phyloP scores from a whole-genome alignment of 495 filamentous ascomycete genomes.

The Echria macrotheca region DNA sequence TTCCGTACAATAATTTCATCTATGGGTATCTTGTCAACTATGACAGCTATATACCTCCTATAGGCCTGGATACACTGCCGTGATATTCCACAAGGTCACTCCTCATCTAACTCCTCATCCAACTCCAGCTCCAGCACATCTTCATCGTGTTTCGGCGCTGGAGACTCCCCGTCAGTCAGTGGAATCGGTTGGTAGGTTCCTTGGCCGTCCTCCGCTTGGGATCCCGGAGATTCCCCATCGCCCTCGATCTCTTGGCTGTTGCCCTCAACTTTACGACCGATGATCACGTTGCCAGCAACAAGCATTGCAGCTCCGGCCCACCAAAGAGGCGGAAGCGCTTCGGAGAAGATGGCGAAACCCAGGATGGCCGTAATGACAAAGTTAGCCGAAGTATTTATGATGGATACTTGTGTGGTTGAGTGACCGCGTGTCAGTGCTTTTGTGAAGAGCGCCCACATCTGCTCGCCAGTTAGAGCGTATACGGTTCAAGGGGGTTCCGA shows the following conservation, averaged over 20 bases:
- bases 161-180: background rate
- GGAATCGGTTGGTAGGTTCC: slow-evolving; percentile 7
- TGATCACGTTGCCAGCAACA: slow-evolving; percentile 84
- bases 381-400: slow-evolving; percentile 91
- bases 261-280: slow-evolving; percentile 71
- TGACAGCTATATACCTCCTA: no score
- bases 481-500: background rate
- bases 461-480: slow-evolving; percentile 3
- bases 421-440: slow-evolving; percentile 75
- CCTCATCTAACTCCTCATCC: no score
- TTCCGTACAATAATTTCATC: background rate
- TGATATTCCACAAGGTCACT: no score
- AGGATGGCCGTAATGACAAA: slow-evolving; percentile 88
- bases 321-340: slow-evolving; percentile 60
- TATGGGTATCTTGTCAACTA: background rate
- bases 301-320: slow-evolving; percentile 81
- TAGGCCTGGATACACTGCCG: no score
- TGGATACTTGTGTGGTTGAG: slow-evolving; percentile 83
- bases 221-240: slow-evolving; percentile 2
- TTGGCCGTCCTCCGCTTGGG: slow-evolving; percentile 15
- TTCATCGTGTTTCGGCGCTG: slow-evolving; percentile 13
- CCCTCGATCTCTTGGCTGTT: slow-evolving; percentile 1
- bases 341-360: slow-evolving; percentile 45
- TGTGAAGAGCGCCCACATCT: slow-evolving; percentile 88
- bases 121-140: slow-evolving; percentile 19